phyloP scores from a whole-genome alignment of 441 rosid genomes.

The Viola pubescens region DNA sequence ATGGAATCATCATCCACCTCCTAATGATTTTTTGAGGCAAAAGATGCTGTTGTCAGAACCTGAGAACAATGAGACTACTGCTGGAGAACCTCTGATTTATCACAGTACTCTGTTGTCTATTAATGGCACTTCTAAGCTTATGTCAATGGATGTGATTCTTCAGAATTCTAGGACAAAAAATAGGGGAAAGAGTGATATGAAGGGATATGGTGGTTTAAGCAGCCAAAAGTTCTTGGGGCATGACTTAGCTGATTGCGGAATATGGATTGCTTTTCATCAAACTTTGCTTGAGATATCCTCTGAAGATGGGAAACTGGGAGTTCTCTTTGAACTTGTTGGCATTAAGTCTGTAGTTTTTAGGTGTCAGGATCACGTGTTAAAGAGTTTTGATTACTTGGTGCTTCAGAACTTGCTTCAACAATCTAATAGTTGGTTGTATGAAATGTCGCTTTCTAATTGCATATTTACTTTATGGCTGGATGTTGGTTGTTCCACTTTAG shows the following conservation, averaged over 20 bases:
- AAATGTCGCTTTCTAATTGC: conserved; percentile 54
- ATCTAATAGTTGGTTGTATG: conserved; percentile 53
- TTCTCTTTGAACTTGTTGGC: conserved; percentile 37
- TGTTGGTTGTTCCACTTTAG: conserved; percentile 26
- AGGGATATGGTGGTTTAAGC: conserved; percentile 29
- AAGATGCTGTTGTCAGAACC: conserved; percentile 30
- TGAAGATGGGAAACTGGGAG: conserved; percentile 45
- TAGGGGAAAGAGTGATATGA: conserved; percentile 23
- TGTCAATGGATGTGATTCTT: conserved; percentile 54
- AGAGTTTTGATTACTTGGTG: conserved; percentile 36
- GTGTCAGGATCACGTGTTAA: conserved; percentile 37
- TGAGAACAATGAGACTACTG: conserved; percentile 25
- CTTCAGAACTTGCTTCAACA: conserved; percentile 32
- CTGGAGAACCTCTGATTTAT: conserved; percentile 26
- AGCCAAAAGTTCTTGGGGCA: conserved; percentile 24
- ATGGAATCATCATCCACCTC: conserved; percentile 28
- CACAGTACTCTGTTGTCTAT: conserved; percentile 29
- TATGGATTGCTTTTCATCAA: conserved; percentile 55
- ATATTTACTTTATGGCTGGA: conserved; percentile 39
- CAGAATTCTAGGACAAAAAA: conserved; percentile 40
- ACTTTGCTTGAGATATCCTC: conserved; percentile 35
- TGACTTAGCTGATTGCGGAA: conserved; percentile 38
- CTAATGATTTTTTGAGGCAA: conserved; percentile 37
- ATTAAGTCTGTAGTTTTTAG: conserved; percentile 47
- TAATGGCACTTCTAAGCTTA: conserved; percentile 46